Evolutionary conservation across 2,329 filamentous ascomycete species (phyloP).

Genomic region (Beauveria sp.): DNA sequence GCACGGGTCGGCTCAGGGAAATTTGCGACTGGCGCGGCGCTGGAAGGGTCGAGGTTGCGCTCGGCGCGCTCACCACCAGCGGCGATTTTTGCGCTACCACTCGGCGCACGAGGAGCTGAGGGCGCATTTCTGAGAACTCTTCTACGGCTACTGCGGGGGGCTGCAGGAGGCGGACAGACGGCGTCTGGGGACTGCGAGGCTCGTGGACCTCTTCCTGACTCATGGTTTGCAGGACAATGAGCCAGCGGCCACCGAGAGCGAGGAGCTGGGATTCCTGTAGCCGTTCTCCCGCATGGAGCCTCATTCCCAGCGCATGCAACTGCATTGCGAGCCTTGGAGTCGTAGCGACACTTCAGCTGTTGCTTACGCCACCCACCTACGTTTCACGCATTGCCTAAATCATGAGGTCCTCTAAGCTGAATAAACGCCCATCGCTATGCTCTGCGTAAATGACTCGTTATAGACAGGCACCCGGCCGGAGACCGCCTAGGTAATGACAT

Average conservation of each 20-base stretch:
- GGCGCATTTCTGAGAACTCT: background rate
- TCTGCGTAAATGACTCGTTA: background rate
- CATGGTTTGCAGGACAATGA: background rate
- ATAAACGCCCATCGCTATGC: background rate
- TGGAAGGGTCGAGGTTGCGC: conserved; percentile 18
- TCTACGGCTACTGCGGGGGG: background rate
- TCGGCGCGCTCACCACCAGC: conserved; percentile 6
- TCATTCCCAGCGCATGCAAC: background rate
- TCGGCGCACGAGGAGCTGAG: background rate
- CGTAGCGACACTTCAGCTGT: background rate
- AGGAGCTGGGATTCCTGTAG: background rate
- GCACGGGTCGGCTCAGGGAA: conserved; percentile 20
- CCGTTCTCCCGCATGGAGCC: background rate
- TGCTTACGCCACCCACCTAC: too few relatives aligned
- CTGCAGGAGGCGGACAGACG: background rate
- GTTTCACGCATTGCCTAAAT: background rate
- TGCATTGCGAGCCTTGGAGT: background rate
- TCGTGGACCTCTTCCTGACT: background rate
- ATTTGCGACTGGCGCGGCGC: conserved; percentile 24
- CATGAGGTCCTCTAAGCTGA: background rate
- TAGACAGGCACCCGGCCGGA: background rate
- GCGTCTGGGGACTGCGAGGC: background rate
- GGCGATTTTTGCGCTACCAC: background rate
- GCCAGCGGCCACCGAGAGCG: background rate
- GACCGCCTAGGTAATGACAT: conserved; percentile 1